phyloP scores from a whole-genome alignment of 1,284 basidiomycete species.

The Cryptococcus depauperatus region DNA sequence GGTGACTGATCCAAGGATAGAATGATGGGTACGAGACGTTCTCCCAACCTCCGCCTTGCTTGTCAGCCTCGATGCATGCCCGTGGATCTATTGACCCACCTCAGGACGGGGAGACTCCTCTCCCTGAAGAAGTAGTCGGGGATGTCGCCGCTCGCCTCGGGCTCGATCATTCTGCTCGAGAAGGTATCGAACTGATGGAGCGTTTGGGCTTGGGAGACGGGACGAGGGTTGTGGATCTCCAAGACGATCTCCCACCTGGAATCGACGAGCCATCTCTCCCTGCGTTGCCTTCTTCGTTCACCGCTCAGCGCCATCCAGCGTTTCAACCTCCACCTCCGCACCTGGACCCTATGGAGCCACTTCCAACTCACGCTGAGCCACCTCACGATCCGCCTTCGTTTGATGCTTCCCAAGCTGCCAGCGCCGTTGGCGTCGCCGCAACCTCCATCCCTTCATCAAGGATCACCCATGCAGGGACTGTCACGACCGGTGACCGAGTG shows the following conservation, averaged over 20 bases:
- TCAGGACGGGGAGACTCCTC: constrained; percentile 22
- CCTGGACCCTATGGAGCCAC: not conserved
- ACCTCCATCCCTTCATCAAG: not conserved
- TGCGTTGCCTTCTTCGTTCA: constrained; percentile 22
- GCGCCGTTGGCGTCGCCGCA: constrained; percentile 20
- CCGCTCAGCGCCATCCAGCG: constrained; percentile 7
- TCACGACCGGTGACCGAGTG: not conserved
- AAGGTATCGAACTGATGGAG: constrained; percentile 38
- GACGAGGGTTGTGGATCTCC: constrained; percentile 41
- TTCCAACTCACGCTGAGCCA: constrained; percentile 4
- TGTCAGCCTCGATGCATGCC: constrained; percentile 34
- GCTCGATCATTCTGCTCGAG: constrained; percentile 12
- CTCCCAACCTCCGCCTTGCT: constrained; percentile 40
- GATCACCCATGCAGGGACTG: too few species aligned
- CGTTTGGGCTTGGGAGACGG: constrained; percentile 42
- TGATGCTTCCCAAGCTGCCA: constrained; percentile 41
- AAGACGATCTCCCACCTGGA: constrained; percentile 44
- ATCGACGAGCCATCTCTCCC: constrained; percentile 46
- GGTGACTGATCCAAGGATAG: constrained; percentile 15
- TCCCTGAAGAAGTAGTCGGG: constrained; percentile 19
- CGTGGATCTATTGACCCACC: constrained; percentile 43
- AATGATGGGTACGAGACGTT: constrained; percentile 47
- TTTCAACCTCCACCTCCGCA: constrained; percentile 1
- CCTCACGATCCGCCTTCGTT: constrained; percentile 36
- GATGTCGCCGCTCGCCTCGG: constrained; percentile 36